A percentile compares a stretch with the other conserved stretches of the same genome.
These are phyloP conservation scores for Phytophthora quininea DNA, from an alignment of 352 stramenopile genomes.

Conservation along the genomic window DNA sequence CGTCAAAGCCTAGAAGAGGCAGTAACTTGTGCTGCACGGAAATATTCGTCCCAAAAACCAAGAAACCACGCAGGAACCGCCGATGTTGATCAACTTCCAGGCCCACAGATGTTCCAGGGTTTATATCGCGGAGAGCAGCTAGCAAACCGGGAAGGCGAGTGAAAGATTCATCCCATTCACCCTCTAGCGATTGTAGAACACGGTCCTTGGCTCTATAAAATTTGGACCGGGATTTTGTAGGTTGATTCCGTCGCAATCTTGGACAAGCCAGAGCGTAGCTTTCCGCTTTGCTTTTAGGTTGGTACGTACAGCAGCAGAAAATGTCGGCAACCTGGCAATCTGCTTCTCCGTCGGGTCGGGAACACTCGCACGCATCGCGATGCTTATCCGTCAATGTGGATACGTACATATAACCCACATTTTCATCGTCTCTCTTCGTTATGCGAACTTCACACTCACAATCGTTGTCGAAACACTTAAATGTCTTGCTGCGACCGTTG, in stretches of 20 bases:
- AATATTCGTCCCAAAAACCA: conserved; percentile 6
- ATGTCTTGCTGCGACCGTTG: neutral
- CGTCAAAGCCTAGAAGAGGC: conserved; percentile 12
- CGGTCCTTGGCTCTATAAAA: conserved; percentile 12
- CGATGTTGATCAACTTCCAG: conserved; percentile 11
- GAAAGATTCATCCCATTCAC: conserved; percentile 6
- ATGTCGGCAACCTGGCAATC: neutral
- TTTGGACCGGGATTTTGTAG: neutral
- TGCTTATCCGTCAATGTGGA: neutral
- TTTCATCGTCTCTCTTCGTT: neutral
- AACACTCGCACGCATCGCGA: conserved; percentile 3
- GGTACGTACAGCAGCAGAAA: neutral
- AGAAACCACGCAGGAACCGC: conserved; percentile 10
- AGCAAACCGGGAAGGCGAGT: conserved; percentile 2
- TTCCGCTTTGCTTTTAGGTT: conserved; percentile 1
- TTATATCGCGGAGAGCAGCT: conserved; percentile 1
- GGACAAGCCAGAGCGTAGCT: neutral
- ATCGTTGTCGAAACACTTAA: neutral
- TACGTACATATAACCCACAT: neutral
- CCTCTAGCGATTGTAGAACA: neutral
- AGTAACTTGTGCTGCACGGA: neutral
- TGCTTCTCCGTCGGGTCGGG: conserved; percentile 5
- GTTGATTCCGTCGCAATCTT: conserved; percentile 1
- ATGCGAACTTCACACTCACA: neutral
- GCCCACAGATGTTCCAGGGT: conserved; percentile 3